A percentile compares a stretch with the other conserved stretches of the same genome.
phyloP scores from a whole-genome alignment of 1,284 basidiomycete species.

The Phellinidium pouzarii region DNA sequence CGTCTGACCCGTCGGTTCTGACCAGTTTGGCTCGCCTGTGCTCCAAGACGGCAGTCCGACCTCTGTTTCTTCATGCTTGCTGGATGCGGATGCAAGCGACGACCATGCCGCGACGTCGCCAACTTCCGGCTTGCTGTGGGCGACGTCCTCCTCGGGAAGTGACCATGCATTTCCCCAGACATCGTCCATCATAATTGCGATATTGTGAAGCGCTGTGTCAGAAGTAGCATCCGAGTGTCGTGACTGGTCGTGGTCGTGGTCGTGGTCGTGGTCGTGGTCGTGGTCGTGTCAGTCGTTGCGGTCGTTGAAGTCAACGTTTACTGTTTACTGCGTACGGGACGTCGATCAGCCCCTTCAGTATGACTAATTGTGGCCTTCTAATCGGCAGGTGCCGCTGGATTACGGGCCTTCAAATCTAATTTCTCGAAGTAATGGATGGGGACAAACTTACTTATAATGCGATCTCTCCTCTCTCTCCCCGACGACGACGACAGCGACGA shows the following conservation, averaged over 20 bases:
- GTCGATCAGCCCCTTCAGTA: too few relatives aligned
- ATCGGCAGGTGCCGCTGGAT: too few relatives aligned
- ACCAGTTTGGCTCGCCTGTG: conserved; percentile 15
- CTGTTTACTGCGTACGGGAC: too few relatives aligned
- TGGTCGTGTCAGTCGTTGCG: background rate
- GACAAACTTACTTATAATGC: too few relatives aligned
- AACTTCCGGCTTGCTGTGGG: background rate
- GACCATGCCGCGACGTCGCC: conserved; percentile 2
- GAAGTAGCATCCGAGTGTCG: background rate
- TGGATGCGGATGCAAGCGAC: background rate
- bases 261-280: background rate
- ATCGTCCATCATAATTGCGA: conserved; percentile 16
- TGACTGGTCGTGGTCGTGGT: background rate
- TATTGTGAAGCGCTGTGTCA: background rate
- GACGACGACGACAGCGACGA: too few relatives aligned
- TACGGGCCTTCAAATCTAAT: too few relatives aligned
- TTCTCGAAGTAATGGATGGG: too few relatives aligned
- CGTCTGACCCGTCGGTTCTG: conserved; percentile 12
- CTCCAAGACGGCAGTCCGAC: conserved; percentile 17
- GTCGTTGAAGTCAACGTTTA: background rate
- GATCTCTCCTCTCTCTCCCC: too few relatives aligned
- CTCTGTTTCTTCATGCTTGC: conserved; percentile 15
- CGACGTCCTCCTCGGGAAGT: conserved; percentile 13
- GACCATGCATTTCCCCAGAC: conserved; percentile 19
- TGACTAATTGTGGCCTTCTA: too few relatives aligned